These are phyloP conservation scores for Pneumocystis wakefieldiae DNA, from an alignment of 1,139 yeast species.

Conservation along the genomic window DNA sequence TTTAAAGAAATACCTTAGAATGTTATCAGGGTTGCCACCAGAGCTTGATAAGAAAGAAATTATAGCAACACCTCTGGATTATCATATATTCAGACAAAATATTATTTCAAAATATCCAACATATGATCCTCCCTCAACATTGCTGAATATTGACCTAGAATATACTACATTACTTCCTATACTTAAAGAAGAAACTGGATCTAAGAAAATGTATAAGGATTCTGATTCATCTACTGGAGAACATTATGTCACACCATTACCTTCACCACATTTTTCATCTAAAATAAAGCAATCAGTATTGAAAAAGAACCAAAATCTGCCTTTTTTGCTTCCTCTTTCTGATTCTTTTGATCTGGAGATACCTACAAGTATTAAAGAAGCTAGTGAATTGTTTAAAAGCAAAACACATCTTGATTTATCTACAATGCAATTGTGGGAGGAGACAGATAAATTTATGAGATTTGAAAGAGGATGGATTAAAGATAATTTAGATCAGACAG, in stretches of 20 bases:
- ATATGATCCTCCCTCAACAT: slow-evolving; percentile 36
- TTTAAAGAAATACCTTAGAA: slow-evolving; percentile 38
- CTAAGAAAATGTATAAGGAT: slow-evolving; percentile 5
- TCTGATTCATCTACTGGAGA: neutral
- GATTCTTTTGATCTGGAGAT: slow-evolving; percentile 27
- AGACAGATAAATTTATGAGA: slow-evolving; percentile 50
- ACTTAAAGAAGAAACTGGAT: slow-evolving; percentile 28
- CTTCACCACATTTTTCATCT: slow-evolving; percentile 31
- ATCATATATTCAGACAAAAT: slow-evolving; percentile 64
- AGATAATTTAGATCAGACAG: slow-evolving; percentile 10
- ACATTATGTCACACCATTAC: slow-evolving; percentile 31
- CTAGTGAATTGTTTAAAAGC: slow-evolving; percentile 45
- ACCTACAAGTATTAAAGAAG: slow-evolving; percentile 71
- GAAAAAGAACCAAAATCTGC: slow-evolving; percentile 66
- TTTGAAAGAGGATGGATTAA: slow-evolving; percentile 57
- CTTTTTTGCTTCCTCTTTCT: slow-evolving; percentile 55
- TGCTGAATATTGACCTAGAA: slow-evolving; percentile 31
- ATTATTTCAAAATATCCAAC: slow-evolving; percentile 62
- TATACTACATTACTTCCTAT: slow-evolving; percentile 28
- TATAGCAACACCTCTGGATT: slow-evolving; percentile 62
- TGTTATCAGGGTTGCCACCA: slow-evolving; percentile 31
- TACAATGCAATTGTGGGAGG: slow-evolving; percentile 55
- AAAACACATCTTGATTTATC: slow-evolving; percentile 54
- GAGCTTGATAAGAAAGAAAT: slow-evolving; percentile 22
- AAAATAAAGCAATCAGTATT: slow-evolving; percentile 51